A percentile compares a stretch with the other conserved stretches of the same genome.
Evolutionary conservation across 495 filamentous ascomycete species (phyloP).

Genomic region (Podospora anserina): DNA sequence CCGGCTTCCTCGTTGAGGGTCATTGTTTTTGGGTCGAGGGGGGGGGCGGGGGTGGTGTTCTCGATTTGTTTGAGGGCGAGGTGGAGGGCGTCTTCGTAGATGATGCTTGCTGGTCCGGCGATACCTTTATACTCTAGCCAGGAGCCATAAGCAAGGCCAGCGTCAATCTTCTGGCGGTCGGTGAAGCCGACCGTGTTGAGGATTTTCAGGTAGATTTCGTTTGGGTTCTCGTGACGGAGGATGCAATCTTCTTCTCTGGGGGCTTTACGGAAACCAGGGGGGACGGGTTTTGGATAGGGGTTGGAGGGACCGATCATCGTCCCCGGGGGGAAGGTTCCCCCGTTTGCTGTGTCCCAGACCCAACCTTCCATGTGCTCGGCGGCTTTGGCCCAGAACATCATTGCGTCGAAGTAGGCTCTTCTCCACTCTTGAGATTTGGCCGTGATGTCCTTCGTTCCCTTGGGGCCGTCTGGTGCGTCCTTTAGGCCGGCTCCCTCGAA

Average conservation of each 20-base stretch:
- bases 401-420: slow-evolving; percentile 72
- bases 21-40: slow-evolving; percentile 60
- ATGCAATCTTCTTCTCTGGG: slow-evolving; percentile 71
- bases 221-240: slow-evolving; percentile 58
- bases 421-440: slow-evolving; percentile 76
- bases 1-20: slow-evolving; percentile 53
- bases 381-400: slow-evolving; percentile 71
- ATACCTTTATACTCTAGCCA: slow-evolving; percentile 76
- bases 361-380: slow-evolving; percentile 79
- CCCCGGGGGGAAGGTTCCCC: slow-evolving; percentile 62
- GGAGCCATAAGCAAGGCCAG: slow-evolving; percentile 74
- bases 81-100: slow-evolving; percentile 32
- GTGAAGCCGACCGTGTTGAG: slow-evolving; percentile 74
- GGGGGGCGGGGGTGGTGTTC: slow-evolving; percentile 31
- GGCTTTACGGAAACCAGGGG: slow-evolving; percentile 51
- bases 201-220: slow-evolving; percentile 72
- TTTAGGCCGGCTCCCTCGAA: slow-evolving; percentile 64
- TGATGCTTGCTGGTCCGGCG: slow-evolving; percentile 27
- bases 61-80: slow-evolving; percentile 28
- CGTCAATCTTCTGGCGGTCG: slow-evolving; percentile 68
- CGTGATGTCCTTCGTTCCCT: slow-evolving; percentile 57
- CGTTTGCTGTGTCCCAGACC: slow-evolving; percentile 63
- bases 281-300: slow-evolving; percentile 69
- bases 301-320: slow-evolving; percentile 78
- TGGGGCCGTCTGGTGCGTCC: slow-evolving; percentile 35